Evolutionary conservation across 164 flowering plant genomes (phyloP).

Genomic region (Dillenia turbinata): DNA sequence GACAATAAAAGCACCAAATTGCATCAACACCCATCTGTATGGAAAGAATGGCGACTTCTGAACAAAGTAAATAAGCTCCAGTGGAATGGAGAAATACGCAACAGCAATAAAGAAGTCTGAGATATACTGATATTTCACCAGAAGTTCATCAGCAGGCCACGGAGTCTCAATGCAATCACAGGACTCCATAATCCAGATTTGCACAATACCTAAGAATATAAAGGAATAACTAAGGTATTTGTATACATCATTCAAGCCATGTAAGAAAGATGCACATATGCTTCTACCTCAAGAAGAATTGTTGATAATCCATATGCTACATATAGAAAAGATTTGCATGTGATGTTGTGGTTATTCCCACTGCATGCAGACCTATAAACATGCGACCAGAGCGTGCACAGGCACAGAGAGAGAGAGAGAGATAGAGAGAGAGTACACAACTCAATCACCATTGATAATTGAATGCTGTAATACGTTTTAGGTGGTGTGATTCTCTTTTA

Average conservation of each 20-base stretch:
- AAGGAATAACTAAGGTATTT: background rate
- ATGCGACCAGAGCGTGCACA: no score
- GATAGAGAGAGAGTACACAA: no score
- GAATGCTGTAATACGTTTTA: no score
- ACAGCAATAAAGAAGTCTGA: slow-evolving; percentile 57
- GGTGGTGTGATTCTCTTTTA: no score
- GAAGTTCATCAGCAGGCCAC: slow-evolving; percentile 51
- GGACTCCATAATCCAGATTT: slow-evolving; percentile 40
- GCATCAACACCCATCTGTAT: slow-evolving; percentile 78
- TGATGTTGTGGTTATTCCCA: no score
- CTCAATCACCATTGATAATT: no score
- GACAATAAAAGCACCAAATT: slow-evolving; percentile 76
- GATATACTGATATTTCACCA: slow-evolving; percentile 64
- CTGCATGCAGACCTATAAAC: no score
- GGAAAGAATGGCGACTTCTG: slow-evolving; percentile 66
- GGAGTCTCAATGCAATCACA: slow-evolving; percentile 59
- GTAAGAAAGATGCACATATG: background rate
- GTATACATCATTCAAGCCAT: background rate
- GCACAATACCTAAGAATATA: slow-evolving; percentile 22
- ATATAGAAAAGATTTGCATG: no score
- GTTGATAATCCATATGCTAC: no score
- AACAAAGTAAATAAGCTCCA: slow-evolving; percentile 65
- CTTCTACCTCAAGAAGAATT: no score
- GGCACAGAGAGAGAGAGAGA: no score
- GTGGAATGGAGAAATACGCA: slow-evolving; percentile 70